Evolutionary conservation across 495 filamentous ascomycete species (phyloP).

Genomic region (Penicillium bovifimosum): DNA sequence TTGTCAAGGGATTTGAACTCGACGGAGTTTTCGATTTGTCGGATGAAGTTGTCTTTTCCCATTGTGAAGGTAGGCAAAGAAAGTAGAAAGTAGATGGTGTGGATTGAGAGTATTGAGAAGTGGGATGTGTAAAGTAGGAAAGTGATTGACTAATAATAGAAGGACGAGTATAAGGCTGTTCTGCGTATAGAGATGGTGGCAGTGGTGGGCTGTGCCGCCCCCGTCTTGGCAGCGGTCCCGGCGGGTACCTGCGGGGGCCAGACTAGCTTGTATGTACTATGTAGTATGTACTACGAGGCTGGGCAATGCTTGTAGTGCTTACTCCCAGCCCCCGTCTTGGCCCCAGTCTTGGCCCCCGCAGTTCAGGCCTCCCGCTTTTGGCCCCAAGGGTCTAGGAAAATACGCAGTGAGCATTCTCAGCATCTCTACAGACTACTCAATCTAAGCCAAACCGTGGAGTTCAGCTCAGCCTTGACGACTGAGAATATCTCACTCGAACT

Average conservation of each 20-base stretch:
- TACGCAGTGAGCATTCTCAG: neutral
- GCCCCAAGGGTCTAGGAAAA: neutral
- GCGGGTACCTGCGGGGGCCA: neutral
- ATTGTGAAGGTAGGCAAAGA: neutral
- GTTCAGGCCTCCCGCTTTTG: no score
- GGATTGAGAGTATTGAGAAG: neutral
- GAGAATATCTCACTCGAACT: neutral
- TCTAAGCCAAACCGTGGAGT: neutral
- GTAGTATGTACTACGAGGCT: no score
- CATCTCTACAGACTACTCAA: neutral
- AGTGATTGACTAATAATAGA: neutral
- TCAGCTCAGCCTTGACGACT: neutral
- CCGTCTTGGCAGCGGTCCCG: no score
- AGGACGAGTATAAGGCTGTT: neutral
- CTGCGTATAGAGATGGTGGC: neutral
- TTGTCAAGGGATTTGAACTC: conserved; percentile 4
- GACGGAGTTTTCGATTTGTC: conserved; percentile 4
- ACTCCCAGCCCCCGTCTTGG: neutral
- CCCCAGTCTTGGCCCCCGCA: no score
- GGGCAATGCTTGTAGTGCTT: neutral
- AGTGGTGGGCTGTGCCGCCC: no score
- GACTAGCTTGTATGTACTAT: no score
- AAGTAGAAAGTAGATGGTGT: neutral
- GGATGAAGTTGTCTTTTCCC: conserved; percentile 1
- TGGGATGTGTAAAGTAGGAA: neutral